These are phyloP conservation scores for Chaetothyriales sp. DNA, from an alignment of 2,329 filamentous ascomycete species.

Conservation along the genomic window DNA sequence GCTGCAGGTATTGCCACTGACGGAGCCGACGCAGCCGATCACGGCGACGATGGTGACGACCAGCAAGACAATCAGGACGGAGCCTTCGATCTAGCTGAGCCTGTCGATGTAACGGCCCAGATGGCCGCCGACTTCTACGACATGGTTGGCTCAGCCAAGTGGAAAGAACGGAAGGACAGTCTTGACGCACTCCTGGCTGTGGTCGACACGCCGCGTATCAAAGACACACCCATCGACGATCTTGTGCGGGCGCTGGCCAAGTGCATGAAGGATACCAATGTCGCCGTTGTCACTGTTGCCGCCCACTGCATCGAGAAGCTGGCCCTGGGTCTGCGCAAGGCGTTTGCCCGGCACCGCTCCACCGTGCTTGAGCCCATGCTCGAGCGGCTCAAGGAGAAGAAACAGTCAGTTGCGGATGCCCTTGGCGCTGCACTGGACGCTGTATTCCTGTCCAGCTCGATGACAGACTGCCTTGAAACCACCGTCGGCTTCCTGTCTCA, in stretches of 20 bases:
- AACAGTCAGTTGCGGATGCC: slow-evolving; percentile 73
- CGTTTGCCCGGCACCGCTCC: slow-evolving; percentile 66
- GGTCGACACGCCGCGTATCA: slow-evolving; percentile 76
- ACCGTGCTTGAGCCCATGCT: slow-evolving; percentile 77
- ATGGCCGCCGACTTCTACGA: slow-evolving; percentile 72
- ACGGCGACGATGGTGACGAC: slow-evolving; percentile 42
- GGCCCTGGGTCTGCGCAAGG: slow-evolving; percentile 65
- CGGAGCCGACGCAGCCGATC: slow-evolving; percentile 38
- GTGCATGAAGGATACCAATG: slow-evolving; percentile 97
- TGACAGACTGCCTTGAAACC: slow-evolving; percentile 83
- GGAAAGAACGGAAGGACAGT: slow-evolving; percentile 95
- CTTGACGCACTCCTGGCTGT: slow-evolving; percentile 64
- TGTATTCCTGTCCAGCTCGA: slow-evolving; percentile 48
- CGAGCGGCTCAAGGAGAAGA: slow-evolving; percentile 96
- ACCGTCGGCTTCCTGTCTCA: slow-evolving; percentile 69
- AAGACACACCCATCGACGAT: slow-evolving; percentile 78
- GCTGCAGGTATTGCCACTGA: slow-evolving; percentile 38
- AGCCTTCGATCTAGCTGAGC: slow-evolving; percentile 62
- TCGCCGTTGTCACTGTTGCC: slow-evolving; percentile 82
- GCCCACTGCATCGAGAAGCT: slow-evolving; percentile 84
- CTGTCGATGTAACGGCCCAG: slow-evolving; percentile 71
- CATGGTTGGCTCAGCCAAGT: slow-evolving; percentile 75
- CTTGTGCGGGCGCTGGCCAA: slow-evolving; percentile 74
- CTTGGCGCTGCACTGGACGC: slow-evolving; percentile 70
- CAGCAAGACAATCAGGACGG: slow-evolving; percentile 56